Evolutionary conservation across 306 rosid species (phyloP), one percentile per base, ranked within the genome.

Genomic region (Rosa rugosa): DNA sequence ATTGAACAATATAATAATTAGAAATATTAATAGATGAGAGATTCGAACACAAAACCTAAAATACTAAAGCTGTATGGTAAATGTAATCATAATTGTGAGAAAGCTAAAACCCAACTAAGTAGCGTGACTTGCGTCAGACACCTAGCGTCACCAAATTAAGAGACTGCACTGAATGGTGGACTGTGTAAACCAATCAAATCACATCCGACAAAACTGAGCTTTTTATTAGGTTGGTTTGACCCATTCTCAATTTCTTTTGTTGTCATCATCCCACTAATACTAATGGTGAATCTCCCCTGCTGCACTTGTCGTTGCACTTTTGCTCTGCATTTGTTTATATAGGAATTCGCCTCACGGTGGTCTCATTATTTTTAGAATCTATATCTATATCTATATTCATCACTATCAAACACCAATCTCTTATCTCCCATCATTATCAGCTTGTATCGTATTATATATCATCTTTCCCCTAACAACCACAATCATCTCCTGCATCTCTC

Each of bases 201-300:
- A 51, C 11, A 20, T 40, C 72, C 50, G 31, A 67, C 72, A 67
- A 67, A 67, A 1, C 44, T 40, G 50, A 67, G 72, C 49, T 18
- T 31, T 71, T 49, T 71, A 71, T 71, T 46, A 49, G 63, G 49
- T 75, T 11, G 38, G 38, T 23, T 60, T 75, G 71, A 60, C 71
- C 6, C 45, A n/a, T 75, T 60, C 70, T 25, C 7, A 27, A 27
- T 27, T 8, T 12, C 4, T 5, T 27, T 27, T 45, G 27, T 17
- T 42, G 47, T 60, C 25, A 42, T 34, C 42, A 34, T 64, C 11
- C 70, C 22, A 18, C 2, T 3, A 34, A 65, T 65, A 6, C 36
- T 14, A 60, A 25, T 59, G 49, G 46, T 50, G 63, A 72, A 10
- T 67, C 72, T 66, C 12, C 46, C n/a, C 6, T 66, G 16, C 46